Percentiles rank a stretch among this genome's conserved stretches.
Conservation (phyloP, 2,329 filamentous ascomycete species). For the Pseudopyrenochaeta lycopersici region DNA sequence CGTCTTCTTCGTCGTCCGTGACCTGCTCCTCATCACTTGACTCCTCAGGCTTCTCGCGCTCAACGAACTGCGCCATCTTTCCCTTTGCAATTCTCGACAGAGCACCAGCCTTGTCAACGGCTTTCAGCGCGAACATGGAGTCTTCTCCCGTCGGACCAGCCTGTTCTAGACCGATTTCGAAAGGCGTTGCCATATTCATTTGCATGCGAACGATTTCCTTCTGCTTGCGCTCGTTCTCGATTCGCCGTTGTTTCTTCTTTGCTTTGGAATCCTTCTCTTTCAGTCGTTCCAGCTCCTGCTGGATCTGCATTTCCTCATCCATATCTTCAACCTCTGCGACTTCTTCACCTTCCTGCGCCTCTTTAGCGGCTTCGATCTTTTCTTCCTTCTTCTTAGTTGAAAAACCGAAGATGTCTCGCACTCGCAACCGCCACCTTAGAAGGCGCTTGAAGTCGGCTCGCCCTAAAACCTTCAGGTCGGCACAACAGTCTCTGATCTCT, state of each 20-base stretch:
- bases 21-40: slow-evolving; percentile 59
- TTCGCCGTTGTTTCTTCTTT: slow-evolving; percentile 84
- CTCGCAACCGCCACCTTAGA: slow-evolving; percentile 86
- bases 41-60: slow-evolving; percentile 59
- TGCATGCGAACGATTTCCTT: slow-evolving; percentile 97
- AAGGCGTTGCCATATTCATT: slow-evolving; percentile 94
- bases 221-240: slow-evolving; percentile 92
- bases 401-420: slow-evolving; percentile 90
- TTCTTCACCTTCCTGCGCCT: slow-evolving; percentile 63
- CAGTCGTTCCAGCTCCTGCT: slow-evolving; percentile 84
- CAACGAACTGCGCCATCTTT: slow-evolving; percentile 75
- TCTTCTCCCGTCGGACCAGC: slow-evolving; percentile 79
- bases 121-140: slow-evolving; percentile 85
- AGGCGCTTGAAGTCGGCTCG: slow-evolving; percentile 93
- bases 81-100: slow-evolving; percentile 76
- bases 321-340: slow-evolving; percentile 85
- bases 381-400: slow-evolving; percentile 73
- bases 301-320: slow-evolving; percentile 92
- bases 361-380: slow-evolving; percentile 55
- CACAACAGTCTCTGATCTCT: slow-evolving; percentile 69
- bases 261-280: slow-evolving; percentile 79
- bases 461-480: slow-evolving; percentile 84
- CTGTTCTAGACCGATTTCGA: slow-evolving; percentile 94
- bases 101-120: slow-evolving; percentile 78
- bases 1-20: slow-evolving; percentile 81